Evolutionary conservation across 75 land plant species (phyloP).

Genomic region (Cunninghamia lanceolata): DNA sequence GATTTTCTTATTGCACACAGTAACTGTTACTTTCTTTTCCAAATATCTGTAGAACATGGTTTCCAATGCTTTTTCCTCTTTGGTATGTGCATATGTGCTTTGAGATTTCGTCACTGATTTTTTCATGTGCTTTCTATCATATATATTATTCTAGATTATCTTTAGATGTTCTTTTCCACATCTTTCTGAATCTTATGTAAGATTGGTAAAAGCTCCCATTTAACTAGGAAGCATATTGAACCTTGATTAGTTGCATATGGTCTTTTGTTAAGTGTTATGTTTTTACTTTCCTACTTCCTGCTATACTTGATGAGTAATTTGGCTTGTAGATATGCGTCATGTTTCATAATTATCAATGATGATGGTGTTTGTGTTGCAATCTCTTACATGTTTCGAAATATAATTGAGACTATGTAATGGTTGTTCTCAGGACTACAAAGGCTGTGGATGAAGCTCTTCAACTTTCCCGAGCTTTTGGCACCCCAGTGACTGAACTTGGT

Average conservation of each 20-base stretch:
- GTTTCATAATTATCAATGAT: neutral
- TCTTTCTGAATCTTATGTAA: neutral
- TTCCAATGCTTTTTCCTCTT: neutral
- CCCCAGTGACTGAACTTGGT: slow-evolving; percentile 50
- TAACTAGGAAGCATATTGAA: neutral
- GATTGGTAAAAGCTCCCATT: neutral
- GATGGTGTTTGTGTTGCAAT: neutral
- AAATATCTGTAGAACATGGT: neutral
- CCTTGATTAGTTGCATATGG: neutral
- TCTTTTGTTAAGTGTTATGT: neutral
- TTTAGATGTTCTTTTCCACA: neutral
- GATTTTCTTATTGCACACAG: too few relatives aligned
- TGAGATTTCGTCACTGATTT: neutral
- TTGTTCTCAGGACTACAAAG: slow-evolving; percentile 55
- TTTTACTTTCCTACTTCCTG: neutral
- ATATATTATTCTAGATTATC: neutral
- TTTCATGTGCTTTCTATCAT: neutral
- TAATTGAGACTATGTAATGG: neutral
- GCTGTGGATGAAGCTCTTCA: slow-evolving; percentile 59
- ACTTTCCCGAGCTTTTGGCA: slow-evolving; percentile 40
- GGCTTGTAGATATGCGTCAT: neutral
- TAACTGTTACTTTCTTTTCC: neutral
- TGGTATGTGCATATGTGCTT: neutral
- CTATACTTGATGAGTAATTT: neutral
- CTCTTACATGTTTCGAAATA: neutral